phyloP scores from a whole-genome alignment of 805 yeast genomes.

The Debaryomyces castellii region DNA sequence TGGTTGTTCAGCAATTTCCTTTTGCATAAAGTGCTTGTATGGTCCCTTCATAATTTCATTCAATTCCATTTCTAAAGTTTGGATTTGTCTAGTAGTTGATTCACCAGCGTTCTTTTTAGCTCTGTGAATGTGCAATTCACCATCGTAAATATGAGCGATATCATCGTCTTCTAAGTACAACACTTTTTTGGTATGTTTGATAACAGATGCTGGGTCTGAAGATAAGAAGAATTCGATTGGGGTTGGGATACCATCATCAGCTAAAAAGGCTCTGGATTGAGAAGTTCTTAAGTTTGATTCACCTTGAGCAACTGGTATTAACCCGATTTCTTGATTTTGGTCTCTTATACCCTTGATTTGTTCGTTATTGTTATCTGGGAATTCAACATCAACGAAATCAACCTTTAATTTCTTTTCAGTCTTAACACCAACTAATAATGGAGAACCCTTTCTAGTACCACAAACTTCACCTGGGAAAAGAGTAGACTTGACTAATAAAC shows the following conservation, averaged over 20 bases:
- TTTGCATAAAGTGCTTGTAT: slow-evolving; percentile 95
- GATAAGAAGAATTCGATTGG: slow-evolving; percentile 96
- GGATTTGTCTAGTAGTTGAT: slow-evolving; percentile 93
- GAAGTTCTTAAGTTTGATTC: slow-evolving; percentile 73
- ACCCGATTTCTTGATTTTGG: slow-evolving; percentile 26
- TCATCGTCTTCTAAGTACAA: slow-evolving; percentile 96
- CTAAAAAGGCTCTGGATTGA: slow-evolving; percentile 93
- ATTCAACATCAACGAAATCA: slow-evolving; percentile 97
- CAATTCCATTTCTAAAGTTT: slow-evolving; percentile 94
- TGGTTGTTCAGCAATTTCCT: slow-evolving; percentile 98
- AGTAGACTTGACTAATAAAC: slow-evolving; percentile 84
- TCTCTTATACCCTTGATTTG: slow-evolving; percentile 13
- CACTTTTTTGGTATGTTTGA: slow-evolving; percentile 96
- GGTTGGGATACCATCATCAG: slow-evolving; percentile 89
- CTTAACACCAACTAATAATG: slow-evolving; percentile 94
- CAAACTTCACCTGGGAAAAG: slow-evolving; percentile 95
- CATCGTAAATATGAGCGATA: slow-evolving; percentile 96
- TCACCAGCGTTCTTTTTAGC: slow-evolving; percentile 79
- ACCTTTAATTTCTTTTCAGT: slow-evolving; percentile 93
- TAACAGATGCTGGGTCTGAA: slow-evolving; percentile 95
- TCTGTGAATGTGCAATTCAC: slow-evolving; percentile 97
- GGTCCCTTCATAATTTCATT: slow-evolving; percentile 98
- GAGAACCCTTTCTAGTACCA: slow-evolving; percentile 98
- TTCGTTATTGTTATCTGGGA: slow-evolving; percentile 60
- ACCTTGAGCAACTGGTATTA: slow-evolving; percentile 53